Evolutionary conservation across 1,139 yeast genomes (phyloP).

Genomic region (Geotrichum candidum): DNA sequence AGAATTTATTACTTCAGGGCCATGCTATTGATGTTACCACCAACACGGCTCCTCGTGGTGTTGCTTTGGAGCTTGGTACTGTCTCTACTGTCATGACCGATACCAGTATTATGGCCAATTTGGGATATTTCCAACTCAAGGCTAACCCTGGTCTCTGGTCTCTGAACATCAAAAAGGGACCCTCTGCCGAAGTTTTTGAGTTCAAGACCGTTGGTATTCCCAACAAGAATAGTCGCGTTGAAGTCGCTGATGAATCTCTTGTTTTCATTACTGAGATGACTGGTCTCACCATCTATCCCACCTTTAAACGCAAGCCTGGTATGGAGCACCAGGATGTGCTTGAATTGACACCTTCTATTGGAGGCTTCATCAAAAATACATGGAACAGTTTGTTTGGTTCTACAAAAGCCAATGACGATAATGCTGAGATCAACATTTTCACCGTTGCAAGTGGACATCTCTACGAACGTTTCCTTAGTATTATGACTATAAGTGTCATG

Average conservation of each 20-base stretch:
- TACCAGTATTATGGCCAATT: conserved; percentile 63
- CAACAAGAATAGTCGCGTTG: conserved; percentile 22
- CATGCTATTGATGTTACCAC: conserved; percentile 46
- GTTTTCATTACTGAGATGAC: conserved; percentile 34
- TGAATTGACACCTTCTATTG: conserved; percentile 14
- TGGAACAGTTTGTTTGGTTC: conserved; percentile 8
- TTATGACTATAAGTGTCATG: conserved; percentile 76
- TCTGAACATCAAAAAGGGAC: conserved; percentile 42
- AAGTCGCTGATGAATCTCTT: conserved; percentile 12
- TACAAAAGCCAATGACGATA: conserved; percentile 21
- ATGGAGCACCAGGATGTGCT: conserved; percentile 39
- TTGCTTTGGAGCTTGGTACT: conserved; percentile 43
- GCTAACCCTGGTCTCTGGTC: conserved; percentile 65
- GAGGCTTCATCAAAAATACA: conserved; percentile 7
- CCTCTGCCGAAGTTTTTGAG: conserved; percentile 40
- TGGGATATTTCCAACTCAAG: conserved; percentile 71
- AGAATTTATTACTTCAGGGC: conserved; percentile 61
- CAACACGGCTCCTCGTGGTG: conserved; percentile 46
- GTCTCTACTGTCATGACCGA: conserved; percentile 36
- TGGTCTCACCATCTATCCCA: conserved; percentile 47
- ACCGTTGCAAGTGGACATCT: conserved; percentile 75
- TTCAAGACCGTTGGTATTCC: conserved; percentile 36
- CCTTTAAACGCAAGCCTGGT: conserved; percentile 42
- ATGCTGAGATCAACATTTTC: conserved; percentile 72
- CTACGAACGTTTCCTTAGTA: conserved; percentile 65